Evolutionary conservation across 805 yeast genomes (phyloP), one percentile per base, ranked within the genome.

Genomic region (Candida cerambycidarum): DNA sequence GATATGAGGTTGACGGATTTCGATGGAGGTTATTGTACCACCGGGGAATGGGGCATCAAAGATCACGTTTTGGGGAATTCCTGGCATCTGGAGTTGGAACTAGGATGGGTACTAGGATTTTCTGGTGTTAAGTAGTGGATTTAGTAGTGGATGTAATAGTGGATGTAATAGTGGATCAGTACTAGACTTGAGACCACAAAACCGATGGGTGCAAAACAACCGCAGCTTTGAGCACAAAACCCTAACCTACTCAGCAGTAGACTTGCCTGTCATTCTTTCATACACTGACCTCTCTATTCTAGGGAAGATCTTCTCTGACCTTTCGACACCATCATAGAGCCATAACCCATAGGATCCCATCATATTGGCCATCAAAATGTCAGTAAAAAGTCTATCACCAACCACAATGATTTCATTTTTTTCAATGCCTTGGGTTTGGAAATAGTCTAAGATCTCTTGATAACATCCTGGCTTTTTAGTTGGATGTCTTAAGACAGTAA

Each of bases 361-460:
- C 72, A 82, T 71, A 55, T 93, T 92, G 14, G 97, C 97, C 96
- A 93, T 86, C 40, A 90, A 65, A 42, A 93, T 77, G 61, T 93
- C 99, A 0, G 99, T 93, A 63, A 89, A 81, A 18, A 93, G 71
- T 29, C 99, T 67, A 54, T 93, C 99, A 0, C 99, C 99, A 9
- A 93, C 78, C 5, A 93, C 82, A 0, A 88, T 92, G 12, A 93
- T 81, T 50, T 89, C 85, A 12, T 71, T 58, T 0, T 35, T 59
- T 45, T 9, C 61, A 63, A 48, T 79, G 54, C 35, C 78, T n/a
- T 76, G 69, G 4, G 64, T 43, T 7, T 62, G 56, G 52, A 89
- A 83, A 52, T 83, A 79, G 0, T 73, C 71, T 63, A 80, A 57
- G 10, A 92, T 80, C 52, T 88, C 96, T 1, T 61, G 59, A 50